Evolutionary conservation across 2,329 filamentous ascomycete genomes (phyloP).

Genomic region (Shiraia bambusicola): DNA sequence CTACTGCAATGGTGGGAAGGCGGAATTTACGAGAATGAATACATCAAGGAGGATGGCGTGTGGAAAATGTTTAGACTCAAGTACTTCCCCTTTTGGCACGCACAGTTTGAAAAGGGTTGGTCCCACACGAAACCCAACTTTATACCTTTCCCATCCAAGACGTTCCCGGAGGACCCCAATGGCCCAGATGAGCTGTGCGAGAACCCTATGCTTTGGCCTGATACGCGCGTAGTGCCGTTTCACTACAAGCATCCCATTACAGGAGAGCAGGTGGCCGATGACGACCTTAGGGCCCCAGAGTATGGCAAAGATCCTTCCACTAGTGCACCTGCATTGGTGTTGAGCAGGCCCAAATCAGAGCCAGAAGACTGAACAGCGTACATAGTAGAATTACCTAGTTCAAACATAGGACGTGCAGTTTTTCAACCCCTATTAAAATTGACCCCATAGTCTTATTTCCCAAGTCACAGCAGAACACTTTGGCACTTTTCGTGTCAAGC

Average conservation of each 20-base stretch:
- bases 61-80: conserved; percentile 59
- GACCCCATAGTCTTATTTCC: no score
- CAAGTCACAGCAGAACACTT: no score
- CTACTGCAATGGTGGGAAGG: conserved; percentile 61
- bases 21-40: conserved; percentile 61
- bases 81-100: conserved; percentile 61
- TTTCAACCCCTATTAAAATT: no score
- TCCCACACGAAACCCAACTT: conserved; percentile 56
- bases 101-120: conserved; percentile 56
- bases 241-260: conserved; percentile 57
- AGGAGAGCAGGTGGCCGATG: conserved; percentile 47
- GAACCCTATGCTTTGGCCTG: conserved; percentile 59
- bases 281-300: conserved; percentile 53
- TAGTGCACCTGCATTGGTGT: conserved; percentile 47
- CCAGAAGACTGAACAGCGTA: conserved; percentile 7
- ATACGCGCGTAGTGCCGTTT: conserved; percentile 57
- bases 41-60: conserved; percentile 57
- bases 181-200: conserved; percentile 58
- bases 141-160: conserved; percentile 53
- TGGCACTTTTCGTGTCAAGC: no score
- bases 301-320: conserved; percentile 48
- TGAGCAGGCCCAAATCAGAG: conserved; percentile 36
- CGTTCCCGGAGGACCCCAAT: conserved; percentile 53
- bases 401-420: no score
- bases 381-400: not conserved